Evolutionary conservation across 148 eudicot species (phyloP).

Genomic region (Persicaria tinctoria): DNA sequence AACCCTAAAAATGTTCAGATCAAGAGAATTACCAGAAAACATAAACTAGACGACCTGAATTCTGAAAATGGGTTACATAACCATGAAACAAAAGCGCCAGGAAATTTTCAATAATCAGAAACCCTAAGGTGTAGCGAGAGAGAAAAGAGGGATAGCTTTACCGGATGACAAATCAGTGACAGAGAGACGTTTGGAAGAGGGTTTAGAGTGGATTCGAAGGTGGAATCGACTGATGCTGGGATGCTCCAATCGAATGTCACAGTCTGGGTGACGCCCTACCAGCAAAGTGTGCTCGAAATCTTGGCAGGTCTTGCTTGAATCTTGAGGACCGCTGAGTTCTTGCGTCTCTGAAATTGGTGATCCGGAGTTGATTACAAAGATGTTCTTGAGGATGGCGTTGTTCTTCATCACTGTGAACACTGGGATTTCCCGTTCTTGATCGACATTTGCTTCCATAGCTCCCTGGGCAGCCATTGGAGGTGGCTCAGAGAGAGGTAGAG

Average conservation of each 20-base stretch:
- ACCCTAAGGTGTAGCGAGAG: not conserved
- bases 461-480: conserved; percentile 23
- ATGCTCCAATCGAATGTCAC: conserved; percentile 70
- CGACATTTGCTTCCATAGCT: not conserved
- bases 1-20: not conserved
- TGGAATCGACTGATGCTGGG: conserved; percentile 93
- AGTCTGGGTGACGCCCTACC: conserved; percentile 82
- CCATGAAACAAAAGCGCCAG: not conserved
- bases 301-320: conserved; percentile 18
- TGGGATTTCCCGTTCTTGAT: conserved; percentile 56
- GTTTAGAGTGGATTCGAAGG: conserved; percentile 56
- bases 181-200: conserved; percentile 33
- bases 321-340: not conserved
- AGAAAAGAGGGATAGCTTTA: conserved; percentile 12
- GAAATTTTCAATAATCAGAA: not conserved
- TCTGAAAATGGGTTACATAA: no score
- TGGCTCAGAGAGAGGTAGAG: conserved; percentile 7
- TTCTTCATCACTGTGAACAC: conserved; percentile 73
- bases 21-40: no score
- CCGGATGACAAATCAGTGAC: conserved; percentile 72
- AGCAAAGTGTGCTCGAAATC: conserved; percentile 47
- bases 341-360: conserved; percentile 16
- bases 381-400: conserved; percentile 70
- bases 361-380: conserved; percentile 50
- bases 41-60: no score